Conservation (phyloP, 2,329 filamentous ascomycete genomes). For the Peltaster fructicola region DNA sequence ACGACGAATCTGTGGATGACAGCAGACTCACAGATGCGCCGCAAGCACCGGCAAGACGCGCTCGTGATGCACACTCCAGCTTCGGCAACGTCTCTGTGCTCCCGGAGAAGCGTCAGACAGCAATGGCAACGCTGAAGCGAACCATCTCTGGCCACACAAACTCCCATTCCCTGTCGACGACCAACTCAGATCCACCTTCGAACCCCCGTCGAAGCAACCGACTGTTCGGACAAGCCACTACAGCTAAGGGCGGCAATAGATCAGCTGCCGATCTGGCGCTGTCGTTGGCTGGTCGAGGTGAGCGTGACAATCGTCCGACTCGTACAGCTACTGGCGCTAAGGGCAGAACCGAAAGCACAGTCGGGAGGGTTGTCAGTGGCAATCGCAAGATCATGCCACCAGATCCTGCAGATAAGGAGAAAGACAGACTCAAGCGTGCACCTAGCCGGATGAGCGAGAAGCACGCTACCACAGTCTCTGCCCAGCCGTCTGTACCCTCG, state of each 20-base stretch:
- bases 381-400: conserved; percentile 48
- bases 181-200: conserved; percentile 26
- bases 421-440: conserved; percentile 44
- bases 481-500: conserved; percentile 5
- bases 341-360: conserved; percentile 49
- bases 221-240: conserved; percentile 46
- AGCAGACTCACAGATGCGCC: too few species aligned
- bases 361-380: conserved; percentile 76
- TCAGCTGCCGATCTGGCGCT: conserved; percentile 32
- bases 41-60: conserved; percentile 16
- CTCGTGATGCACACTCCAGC: too few species aligned
- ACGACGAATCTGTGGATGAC: too few species aligned
- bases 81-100: too few species aligned
- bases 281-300: conserved; percentile 44
- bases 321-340: conserved; percentile 51
- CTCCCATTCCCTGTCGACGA: conserved; percentile 11
- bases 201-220: conserved; percentile 28
- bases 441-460: conserved; percentile 31
- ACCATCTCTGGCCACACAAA: conserved; percentile 61
- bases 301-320: conserved; percentile 24
- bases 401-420: conserved; percentile 41
- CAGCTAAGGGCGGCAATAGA: conserved; percentile 45
- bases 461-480: conserved; percentile 27
- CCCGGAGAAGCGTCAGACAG: too few species aligned
- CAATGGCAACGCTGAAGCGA: conserved; percentile 49